phyloP scores from a whole-genome alignment of 31 red algal species.

The Porphyra umbilicalis region DNA sequence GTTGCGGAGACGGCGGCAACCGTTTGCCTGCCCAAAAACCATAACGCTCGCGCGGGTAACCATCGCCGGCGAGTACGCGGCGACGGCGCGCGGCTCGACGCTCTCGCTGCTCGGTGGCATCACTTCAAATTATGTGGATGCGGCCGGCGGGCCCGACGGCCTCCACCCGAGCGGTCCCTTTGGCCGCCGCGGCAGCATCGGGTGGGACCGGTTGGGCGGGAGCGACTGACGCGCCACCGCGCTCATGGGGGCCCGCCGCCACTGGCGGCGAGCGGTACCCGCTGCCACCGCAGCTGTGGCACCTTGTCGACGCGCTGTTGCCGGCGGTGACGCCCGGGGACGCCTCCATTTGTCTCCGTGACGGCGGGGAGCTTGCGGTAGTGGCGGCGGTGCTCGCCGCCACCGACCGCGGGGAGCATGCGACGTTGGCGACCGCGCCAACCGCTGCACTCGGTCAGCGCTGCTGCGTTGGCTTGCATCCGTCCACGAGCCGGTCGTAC shows the following conservation, averaged over 20 bases:
- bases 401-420: slow-evolving; percentile 35
- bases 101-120: slow-evolving; percentile 2
- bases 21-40: neutral
- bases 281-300: slow-evolving; percentile 58
- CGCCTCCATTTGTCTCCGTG: slow-evolving; percentile 26
- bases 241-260: no score
- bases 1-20: neutral
- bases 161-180: neutral
- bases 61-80: neutral
- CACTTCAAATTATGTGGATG: neutral
- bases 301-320: slow-evolving; percentile 45
- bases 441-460: slow-evolving; percentile 49
- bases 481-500: slow-evolving; percentile 67
- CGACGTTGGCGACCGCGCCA: slow-evolving; percentile 22
- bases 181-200: neutral
- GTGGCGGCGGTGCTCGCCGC: slow-evolving; percentile 24
- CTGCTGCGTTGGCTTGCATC: slow-evolving; percentile 52
- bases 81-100: neutral
- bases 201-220: no score
- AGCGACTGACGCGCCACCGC: no score
- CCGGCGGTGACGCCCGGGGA: slow-evolving; percentile 12
- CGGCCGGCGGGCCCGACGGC: neutral
- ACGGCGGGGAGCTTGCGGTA: slow-evolving; percentile 12
- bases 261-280: neutral
- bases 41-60: neutral